Evolutionary conservation across 371 early-diverging fungal species (phyloP), one percentile per base, ranked within the genome.

Genomic region (Mucor piriformis): DNA sequence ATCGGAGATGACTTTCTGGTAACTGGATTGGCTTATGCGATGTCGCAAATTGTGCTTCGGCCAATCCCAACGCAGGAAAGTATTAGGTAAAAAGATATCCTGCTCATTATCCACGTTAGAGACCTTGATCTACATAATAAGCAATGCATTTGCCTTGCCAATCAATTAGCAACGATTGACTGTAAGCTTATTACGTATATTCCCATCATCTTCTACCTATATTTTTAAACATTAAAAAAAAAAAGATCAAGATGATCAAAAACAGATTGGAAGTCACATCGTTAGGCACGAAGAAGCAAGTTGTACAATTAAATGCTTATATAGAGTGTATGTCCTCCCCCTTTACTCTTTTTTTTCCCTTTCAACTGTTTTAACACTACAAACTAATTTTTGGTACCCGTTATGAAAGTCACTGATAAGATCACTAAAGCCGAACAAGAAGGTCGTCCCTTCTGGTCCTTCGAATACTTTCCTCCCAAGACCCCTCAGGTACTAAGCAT

Each of bases 401-500:
- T 43, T 11, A 74, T 91, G 92, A 92, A 92, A 64, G 76, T 92
- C 60, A 87, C 88, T 63, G 89, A 92, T 66, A 90, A 90, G 59
- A 88, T 92, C 64, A 76, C 73, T 35, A 82, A 80, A 72, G 89
- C 88, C 33, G 83, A 84, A 47, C 75, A 78, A 55, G 88, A 90
- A 63, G 86, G 86, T 40, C 86, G 89, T 50, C 74, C 83, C 48
- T 88, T 82, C 61, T 94, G 92, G 92, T 95, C 96, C 13, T 97
- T 97, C 69, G 97, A 97, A 81, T 97, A 92, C 83, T 97, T 96
- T 61, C 96, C 97, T 48, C 97, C 97, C 64, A 97, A 94, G 79
- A 97, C 97, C 23, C 83, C 90, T 63, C 90, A 91, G 83, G 86
- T 85, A 82, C 42, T 32, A 15, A 27, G n/a, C n/a, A n/a, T n/a